phyloP scores from a whole-genome alignment of 1,284 basidiomycete genomes.

The Filobasidium uniguttulatum region DNA sequence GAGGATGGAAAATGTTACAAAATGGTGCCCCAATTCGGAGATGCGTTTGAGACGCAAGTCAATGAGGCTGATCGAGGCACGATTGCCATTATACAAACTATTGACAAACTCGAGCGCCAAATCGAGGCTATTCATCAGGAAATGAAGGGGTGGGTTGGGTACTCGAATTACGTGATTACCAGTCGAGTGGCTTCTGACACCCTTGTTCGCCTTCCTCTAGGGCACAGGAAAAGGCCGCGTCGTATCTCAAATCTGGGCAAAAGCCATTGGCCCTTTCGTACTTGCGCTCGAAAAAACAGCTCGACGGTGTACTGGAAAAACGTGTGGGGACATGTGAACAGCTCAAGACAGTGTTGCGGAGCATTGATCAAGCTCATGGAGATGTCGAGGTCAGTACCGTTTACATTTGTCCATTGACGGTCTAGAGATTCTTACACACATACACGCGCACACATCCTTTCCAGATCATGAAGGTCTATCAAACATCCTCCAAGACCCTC shows the following conservation, averaged over 20 bases:
- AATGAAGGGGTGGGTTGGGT: constrained; percentile 47
- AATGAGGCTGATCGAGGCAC: constrained; percentile 34
- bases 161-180: neutral
- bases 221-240: constrained; percentile 51
- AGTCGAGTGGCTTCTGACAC: neutral
- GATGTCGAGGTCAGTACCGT: constrained; percentile 57
- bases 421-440: neutral
- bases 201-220: constrained; percentile 34
- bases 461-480: constrained; percentile 74
- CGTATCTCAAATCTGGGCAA: constrained; percentile 52
- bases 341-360: constrained; percentile 58
- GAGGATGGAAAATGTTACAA: constrained; percentile 60
- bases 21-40: constrained; percentile 43
- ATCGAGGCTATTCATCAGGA: constrained; percentile 39
- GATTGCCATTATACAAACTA: constrained; percentile 24
- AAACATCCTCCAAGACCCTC: constrained; percentile 64
- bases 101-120: constrained; percentile 34
- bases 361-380: constrained; percentile 73
- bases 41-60: constrained; percentile 25
- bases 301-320: constrained; percentile 63
- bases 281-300: constrained; percentile 60
- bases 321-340: constrained; percentile 60
- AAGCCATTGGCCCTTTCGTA: constrained; percentile 60
- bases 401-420: neutral
- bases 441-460: neutral